These are phyloP conservation scores for Macrotyloma uniflorum DNA, from an alignment of 306 rosid genomes.

Conservation along the genomic window DNA sequence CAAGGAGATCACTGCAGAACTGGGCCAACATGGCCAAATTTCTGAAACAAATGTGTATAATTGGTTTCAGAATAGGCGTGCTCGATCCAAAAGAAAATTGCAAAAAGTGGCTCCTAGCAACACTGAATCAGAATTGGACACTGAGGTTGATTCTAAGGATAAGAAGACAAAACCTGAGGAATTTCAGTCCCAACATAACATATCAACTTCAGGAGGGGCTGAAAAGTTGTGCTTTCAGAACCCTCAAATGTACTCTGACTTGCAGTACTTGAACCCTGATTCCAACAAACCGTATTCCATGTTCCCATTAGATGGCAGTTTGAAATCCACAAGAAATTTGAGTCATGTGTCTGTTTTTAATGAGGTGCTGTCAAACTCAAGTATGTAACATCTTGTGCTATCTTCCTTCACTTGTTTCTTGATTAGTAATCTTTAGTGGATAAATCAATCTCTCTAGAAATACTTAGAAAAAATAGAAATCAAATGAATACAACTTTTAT, in stretches of 20 bases:
- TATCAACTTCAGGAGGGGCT: constrained; percentile 45
- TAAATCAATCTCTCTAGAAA: too few species aligned
- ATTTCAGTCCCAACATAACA: constrained; percentile 58
- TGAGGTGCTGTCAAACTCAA: constrained; percentile 66
- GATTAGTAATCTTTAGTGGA: background rate
- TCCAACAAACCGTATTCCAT: constrained; percentile 54
- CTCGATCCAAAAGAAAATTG: constrained; percentile 87
- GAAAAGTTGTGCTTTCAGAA: constrained; percentile 76
- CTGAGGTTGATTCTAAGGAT: constrained; percentile 89
- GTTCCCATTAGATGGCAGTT: constrained; percentile 55
- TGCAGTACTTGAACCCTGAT: constrained; percentile 69
- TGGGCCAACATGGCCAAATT: constrained; percentile 90
- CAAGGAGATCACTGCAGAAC: constrained; percentile 86
- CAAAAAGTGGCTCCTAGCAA: constrained; percentile 58
- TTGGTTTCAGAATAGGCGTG: constrained; percentile 98
- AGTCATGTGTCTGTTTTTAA: constrained; percentile 59
- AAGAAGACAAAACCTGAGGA: constrained; percentile 77
- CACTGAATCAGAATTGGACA: constrained; percentile 85
- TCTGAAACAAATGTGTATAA: constrained; percentile 94
- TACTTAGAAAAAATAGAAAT: too few species aligned
- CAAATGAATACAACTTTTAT: too few species aligned
- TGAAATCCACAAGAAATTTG: constrained; percentile 58
- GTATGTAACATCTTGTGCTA: constrained; percentile 46
- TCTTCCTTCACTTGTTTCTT: background rate
- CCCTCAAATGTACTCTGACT: constrained; percentile 63